Evolutionary conservation across 2,329 filamentous ascomycete species (phyloP).

Genomic region (Aspergillus felis): DNA sequence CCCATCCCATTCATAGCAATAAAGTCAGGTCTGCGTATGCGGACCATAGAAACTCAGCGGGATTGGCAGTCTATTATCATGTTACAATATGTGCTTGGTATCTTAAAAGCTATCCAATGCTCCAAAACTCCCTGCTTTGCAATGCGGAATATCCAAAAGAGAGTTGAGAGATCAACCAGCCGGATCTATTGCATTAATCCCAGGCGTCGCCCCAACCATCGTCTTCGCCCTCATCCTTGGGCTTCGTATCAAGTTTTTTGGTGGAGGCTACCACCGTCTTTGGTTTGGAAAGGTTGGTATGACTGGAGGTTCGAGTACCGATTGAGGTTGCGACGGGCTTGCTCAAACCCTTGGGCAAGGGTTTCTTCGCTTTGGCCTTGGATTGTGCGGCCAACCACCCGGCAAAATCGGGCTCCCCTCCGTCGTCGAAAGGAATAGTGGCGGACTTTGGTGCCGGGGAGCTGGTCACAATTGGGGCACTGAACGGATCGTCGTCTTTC

Average conservation of each 20-base stretch:
- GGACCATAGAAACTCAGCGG: background rate
- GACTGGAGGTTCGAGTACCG: slow-evolving; percentile 35
- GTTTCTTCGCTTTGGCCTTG: slow-evolving; percentile 66
- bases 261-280: slow-evolving; percentile 45
- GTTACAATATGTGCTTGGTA: slow-evolving; percentile 4
- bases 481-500: slow-evolving; percentile 40
- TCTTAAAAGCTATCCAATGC: background rate
- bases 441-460: slow-evolving; percentile 29
- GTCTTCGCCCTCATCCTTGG: slow-evolving; percentile 43
- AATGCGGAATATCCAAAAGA: background rate
- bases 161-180: background rate
- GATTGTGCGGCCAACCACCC: slow-evolving; percentile 89
- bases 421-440: slow-evolving; percentile 67
- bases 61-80: background rate
- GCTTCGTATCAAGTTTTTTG: slow-evolving; percentile 69
- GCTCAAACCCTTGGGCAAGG: slow-evolving; percentile 76
- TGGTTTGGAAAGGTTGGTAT: slow-evolving; percentile 41
- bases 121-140: slow-evolving; percentile 1
- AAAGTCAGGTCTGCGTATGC: background rate
- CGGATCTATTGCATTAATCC: slow-evolving; percentile 31
- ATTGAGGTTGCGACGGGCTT: slow-evolving; percentile 51
- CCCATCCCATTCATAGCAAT: background rate
- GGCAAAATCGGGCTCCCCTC: slow-evolving; percentile 89
- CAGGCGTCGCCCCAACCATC: slow-evolving; percentile 49
- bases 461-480: slow-evolving; percentile 29